Evolutionary conservation across 345 rosid genomes (phyloP), one percentile per base, ranked within the genome.

Genomic region (Anacardium occidentale): DNA sequence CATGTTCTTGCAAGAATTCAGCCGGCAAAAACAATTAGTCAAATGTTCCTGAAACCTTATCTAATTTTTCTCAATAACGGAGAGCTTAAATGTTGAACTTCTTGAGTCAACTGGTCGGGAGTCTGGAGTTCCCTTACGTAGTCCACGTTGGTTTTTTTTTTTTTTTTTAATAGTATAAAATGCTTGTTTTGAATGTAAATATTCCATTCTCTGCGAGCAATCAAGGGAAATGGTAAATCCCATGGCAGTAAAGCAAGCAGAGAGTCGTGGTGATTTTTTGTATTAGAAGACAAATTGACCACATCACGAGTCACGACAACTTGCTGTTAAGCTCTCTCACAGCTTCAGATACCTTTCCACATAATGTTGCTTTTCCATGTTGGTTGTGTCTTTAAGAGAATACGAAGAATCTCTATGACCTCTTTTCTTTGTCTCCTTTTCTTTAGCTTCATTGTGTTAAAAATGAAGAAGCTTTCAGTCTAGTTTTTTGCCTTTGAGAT

Each of bases 331-430:
- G 17, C 56, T 74, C 77, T 74, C 77, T 78, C 63, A 53, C 85
- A 79, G 73, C 81, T 79, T 62, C 85, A 22, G 70, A 81, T 82
- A 70, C 87, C 85, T 85, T 79, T 83, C 87, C 78, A 79, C 81
- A 34, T 63, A 69, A 78, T 78, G 65, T 84, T 76, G 76, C 76
- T 60, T 81, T 81, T 54, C 72, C 79, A 70, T 80, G 77, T 64
- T 75, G 79, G 68, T 34, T 77, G 64, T 73, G 63, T 55, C 70
- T 52, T 68, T 58, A 44, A 66, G 52, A 59, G 25, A 63, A 18
- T 70, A 62, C 76, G 66, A 24, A 74, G 64, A 25, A 57, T 29
- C 44, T 64, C 71, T 52, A 55, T 37, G 67, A 10, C 70, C 59
- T 62, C 54, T 58, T 73, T 71, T 53, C 68, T 77, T 71, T 74